Percentiles rank a stretch among this genome's conserved stretches.
Evolutionary conservation across 2,329 filamentous ascomycete genomes (phyloP).

Genomic region (Diaporthe longicolla): DNA sequence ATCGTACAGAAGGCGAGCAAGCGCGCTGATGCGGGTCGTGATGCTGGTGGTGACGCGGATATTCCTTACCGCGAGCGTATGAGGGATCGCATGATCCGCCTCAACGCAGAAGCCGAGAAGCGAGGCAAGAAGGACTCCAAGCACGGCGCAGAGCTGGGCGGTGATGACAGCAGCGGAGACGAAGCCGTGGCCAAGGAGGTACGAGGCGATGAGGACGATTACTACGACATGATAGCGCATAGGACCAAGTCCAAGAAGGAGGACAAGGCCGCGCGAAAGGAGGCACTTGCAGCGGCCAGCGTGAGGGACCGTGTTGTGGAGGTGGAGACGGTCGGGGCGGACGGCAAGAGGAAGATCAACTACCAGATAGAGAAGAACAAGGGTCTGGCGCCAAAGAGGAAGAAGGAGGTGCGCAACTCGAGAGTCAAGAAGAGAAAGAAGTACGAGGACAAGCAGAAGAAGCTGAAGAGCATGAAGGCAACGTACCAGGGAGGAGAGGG

Average conservation of each 20-base stretch:
- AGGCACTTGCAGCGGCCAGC: slow-evolving; percentile 71
- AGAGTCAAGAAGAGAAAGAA: slow-evolving; percentile 98
- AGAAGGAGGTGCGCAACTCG: slow-evolving; percentile 95
- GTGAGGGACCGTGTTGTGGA: slow-evolving; percentile 75
- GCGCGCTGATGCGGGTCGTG: slow-evolving; percentile 79
- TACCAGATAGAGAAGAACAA: slow-evolving; percentile 99
- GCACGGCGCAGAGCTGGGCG: slow-evolving; percentile 76
- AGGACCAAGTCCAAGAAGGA: slow-evolving; percentile 78
- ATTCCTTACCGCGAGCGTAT: slow-evolving; percentile 91
- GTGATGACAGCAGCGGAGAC: slow-evolving; percentile 74
- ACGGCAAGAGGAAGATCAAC: slow-evolving; percentile 92
- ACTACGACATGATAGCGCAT: slow-evolving; percentile 90
- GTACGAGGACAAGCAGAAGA: slow-evolving; percentile 98
- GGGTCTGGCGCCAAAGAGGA: slow-evolving; percentile 88
- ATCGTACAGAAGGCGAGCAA: slow-evolving; percentile 95
- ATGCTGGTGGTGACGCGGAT: slow-evolving; percentile 84
- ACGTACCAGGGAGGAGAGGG: slow-evolving; percentile 90
- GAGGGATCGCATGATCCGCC: slow-evolving; percentile 85
- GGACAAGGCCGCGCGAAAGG: slow-evolving; percentile 74
- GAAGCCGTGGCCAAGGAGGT: slow-evolving; percentile 71
- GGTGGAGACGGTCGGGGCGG: slow-evolving; percentile 78
- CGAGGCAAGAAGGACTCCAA: slow-evolving; percentile 78
- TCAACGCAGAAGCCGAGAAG: slow-evolving; percentile 90
- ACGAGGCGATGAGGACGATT: slow-evolving; percentile 75
- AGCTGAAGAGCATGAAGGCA: slow-evolving; percentile 87